Base-by-base conservation (phyloP, 139 green algal species). In the Picochlorum sp. region DNA sequence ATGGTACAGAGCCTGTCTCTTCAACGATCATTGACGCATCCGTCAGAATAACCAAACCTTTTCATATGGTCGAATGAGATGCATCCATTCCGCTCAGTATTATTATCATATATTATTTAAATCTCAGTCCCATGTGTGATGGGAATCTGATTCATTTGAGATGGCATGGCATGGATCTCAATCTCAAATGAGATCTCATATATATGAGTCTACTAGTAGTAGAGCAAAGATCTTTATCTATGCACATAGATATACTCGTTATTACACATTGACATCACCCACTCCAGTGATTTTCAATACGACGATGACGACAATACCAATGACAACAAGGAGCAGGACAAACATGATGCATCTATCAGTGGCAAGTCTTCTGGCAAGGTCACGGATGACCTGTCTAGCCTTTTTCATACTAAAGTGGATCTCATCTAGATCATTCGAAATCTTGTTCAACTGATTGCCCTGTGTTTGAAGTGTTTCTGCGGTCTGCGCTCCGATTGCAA, bases 381-480 rank as follows among this genome's bases (percentile, higher is more conserved):
- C 88, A 1, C 76, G 62, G 14, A 96, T 84, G 23, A 96, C 76
- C 66, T 87, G 75, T 11, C 31, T 70, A 2, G 88, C 88, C 61
- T 91, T 92, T 62, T 96, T 92, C 77, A 95, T 83, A 13, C 72
- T 83, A 69, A 95, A 93, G 64, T 95, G 83, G 44, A 96, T 95
- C 49, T 95, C 83, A 57, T 94, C 84, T 49, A 96, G 62, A 66
- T 92, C 81, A 45, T 95, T 81, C 21, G 70, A 63, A 45, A 91
- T 84, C 28, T 79, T 78, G 21, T 82, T 79, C 64, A 93, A 76
- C 70, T 95, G 83, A 71, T 86, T 66, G 9, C 81, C 86, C 67
- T 95, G 88, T 7, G 75, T 72, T 47, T 87, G 60, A 47, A 96
- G 73, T 47, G 83, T 90, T 37, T 79, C 76, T 4, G 88, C 88